Evolutionary conservation across 2,329 filamentous ascomycete species (phyloP).

Genomic region (Penicillium sp.): DNA sequence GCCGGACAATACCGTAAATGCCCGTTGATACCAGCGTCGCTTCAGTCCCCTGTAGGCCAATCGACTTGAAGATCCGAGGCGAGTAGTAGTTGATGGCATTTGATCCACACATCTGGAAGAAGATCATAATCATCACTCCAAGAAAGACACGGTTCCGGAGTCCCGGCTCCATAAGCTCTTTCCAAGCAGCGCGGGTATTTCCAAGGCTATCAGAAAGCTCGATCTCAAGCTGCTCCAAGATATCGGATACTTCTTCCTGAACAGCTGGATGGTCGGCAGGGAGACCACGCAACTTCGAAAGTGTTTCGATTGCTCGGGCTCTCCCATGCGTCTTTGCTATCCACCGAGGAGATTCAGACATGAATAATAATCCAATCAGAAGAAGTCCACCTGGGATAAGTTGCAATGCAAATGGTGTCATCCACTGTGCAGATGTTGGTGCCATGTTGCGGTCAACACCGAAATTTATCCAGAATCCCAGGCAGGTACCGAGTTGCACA

Average conservation of each 20-base stretch:
- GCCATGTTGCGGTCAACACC: constrained; percentile 37
- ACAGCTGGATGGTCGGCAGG: constrained; percentile 51
- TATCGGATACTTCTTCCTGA: constrained; percentile 58
- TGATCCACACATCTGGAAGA: constrained; percentile 52
- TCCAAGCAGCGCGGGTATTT: constrained; percentile 54
- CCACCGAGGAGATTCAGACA: constrained; percentile 65
- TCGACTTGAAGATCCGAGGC: constrained; percentile 39
- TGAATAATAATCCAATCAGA: constrained; percentile 58
- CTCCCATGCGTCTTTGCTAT: constrained; percentile 64
- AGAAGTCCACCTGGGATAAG: constrained; percentile 61
- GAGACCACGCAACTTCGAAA: constrained; percentile 57
- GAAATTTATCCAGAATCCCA: constrained; percentile 53
- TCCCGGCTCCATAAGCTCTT: constrained; percentile 43
- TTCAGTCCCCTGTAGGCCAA: constrained; percentile 63
- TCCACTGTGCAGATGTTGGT: constrained; percentile 51
- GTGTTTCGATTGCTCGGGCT: constrained; percentile 58
- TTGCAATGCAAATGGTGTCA: constrained; percentile 64
- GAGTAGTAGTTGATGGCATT: constrained; percentile 66
- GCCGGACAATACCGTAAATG: constrained; percentile 45
- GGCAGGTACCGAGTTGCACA: constrained; percentile 44
- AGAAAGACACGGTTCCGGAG: constrained; percentile 53
- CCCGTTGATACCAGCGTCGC: constrained; percentile 66
- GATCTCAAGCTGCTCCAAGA: constrained; percentile 59
- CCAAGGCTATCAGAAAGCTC: constrained; percentile 28
- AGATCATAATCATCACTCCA: constrained; percentile 51